Evolutionary conservation across 768 basidiomycete species (phyloP).

Genomic region (Auriculariales sp.): DNA sequence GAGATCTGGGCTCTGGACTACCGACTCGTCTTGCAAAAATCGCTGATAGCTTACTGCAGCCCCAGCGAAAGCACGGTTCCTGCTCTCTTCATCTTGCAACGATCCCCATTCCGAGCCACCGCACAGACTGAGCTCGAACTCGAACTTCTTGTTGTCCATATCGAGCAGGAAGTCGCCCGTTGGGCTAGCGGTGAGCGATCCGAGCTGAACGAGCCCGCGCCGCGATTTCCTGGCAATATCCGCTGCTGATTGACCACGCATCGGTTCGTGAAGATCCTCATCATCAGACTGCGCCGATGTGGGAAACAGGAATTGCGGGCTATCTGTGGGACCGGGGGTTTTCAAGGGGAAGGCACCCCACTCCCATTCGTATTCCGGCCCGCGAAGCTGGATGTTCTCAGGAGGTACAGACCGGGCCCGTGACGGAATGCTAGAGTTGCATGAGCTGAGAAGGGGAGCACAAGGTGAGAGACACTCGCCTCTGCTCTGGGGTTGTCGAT

Average conservation of each 20-base stretch:
- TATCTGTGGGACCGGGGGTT: conserved; percentile 31
- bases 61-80: conserved; percentile 29
- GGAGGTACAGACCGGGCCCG: conserved; percentile 52
- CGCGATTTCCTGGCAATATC: conserved; percentile 5
- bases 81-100: conserved; percentile 2
- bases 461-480: conserved; percentile 8
- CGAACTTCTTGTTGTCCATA: conserved; percentile 41
- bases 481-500: conserved; percentile 8
- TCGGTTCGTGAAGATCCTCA: conserved; percentile 28
- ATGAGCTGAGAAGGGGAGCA: conserved; percentile 12
- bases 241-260: conserved; percentile 38
- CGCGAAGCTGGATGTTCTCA: conserved; percentile 25
- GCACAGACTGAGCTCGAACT: conserved; percentile 66
- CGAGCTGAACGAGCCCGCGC: neutral
- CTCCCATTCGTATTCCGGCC: conserved; percentile 74
- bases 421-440: conserved; percentile 23
- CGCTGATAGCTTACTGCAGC: conserved; percentile 47
- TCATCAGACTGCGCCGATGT: conserved; percentile 12
- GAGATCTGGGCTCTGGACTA: conserved; percentile 48
- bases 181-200: conserved; percentile 3
- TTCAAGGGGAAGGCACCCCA: conserved; percentile 84
- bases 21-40: conserved; percentile 48
- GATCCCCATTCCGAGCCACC: conserved; percentile 16
- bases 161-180: conserved; percentile 45
- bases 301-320: conserved; percentile 3